These are phyloP conservation scores for Pelagomonas calceolata DNA, from an alignment of 108 stramenopile genomes.

Conservation along the genomic window DNA sequence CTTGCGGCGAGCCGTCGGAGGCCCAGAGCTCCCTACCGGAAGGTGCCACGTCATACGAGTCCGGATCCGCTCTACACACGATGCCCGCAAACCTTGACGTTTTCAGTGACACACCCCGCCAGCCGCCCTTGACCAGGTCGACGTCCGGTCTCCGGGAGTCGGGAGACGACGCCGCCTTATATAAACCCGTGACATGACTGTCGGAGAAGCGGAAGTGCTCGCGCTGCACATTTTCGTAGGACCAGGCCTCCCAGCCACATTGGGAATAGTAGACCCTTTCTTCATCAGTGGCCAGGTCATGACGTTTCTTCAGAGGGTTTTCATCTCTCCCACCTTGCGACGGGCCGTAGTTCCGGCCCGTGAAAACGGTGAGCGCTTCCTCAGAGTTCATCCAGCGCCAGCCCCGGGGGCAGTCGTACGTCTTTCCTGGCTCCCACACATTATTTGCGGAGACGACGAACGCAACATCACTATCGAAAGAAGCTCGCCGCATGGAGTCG, in stretches of 20 bases:
- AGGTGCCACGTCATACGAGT: slow-evolving; percentile 3
- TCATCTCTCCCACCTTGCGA: no score
- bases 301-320: no score
- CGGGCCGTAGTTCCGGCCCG: slow-evolving; percentile 1
- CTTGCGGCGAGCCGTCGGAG: slow-evolving; percentile 24
- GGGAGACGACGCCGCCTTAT: slow-evolving; percentile 28
- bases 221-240: slow-evolving; percentile 18
- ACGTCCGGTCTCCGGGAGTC: slow-evolving; percentile 21
- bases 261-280: slow-evolving; percentile 20
- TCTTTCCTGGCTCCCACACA: slow-evolving; percentile 19
- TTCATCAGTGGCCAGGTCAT: slow-evolving; percentile 5
- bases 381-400: slow-evolving; percentile 20
- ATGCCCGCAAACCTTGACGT: slow-evolving; percentile 24
- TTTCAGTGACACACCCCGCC: background rate
- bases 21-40: slow-evolving; percentile 33
- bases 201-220: slow-evolving; percentile 33
- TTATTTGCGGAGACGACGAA: slow-evolving; percentile 29
- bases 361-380: slow-evolving; percentile 19
- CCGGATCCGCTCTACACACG: slow-evolving; percentile 16
- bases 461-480: slow-evolving; percentile 17
- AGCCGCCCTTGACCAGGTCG: background rate
- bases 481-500: slow-evolving; percentile 19
- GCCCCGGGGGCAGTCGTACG: slow-evolving; percentile 34
- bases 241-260: slow-evolving; percentile 33
- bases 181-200: slow-evolving; percentile 20